Evolutionary conservation across 1,139 yeast genomes (phyloP).

Genomic region (Torulaspora globosa): DNA sequence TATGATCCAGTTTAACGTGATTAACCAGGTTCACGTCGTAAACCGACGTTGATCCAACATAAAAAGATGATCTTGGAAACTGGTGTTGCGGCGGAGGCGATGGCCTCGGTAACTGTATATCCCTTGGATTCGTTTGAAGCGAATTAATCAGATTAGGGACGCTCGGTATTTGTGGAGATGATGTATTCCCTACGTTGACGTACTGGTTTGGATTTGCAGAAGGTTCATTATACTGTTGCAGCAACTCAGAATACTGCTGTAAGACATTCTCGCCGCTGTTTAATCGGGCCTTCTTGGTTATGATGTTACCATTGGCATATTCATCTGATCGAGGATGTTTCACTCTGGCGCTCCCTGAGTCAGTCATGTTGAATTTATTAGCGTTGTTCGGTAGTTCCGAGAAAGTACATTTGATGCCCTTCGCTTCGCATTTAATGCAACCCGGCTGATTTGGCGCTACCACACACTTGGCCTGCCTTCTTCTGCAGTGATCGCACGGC

Average conservation of each 20-base stretch:
- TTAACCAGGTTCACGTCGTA: conserved; percentile 58
- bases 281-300: conserved; percentile 19
- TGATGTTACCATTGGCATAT: conserved; percentile 21
- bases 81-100: conserved; percentile 45
- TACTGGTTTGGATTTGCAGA: conserved; percentile 8
- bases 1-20: conserved; percentile 49
- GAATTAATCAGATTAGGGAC: conserved; percentile 2
- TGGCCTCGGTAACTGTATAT: conserved; percentile 9
- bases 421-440: conserved; percentile 67
- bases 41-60: conserved; percentile 69
- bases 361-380: conserved; percentile 2
- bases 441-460: conserved; percentile 52
- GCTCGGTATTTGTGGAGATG: conserved; percentile 13
- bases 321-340: conserved; percentile 23
- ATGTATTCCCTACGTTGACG: conserved; percentile 9
- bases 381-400: conserved; percentile 25
- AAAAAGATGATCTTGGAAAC: conserved; percentile 72
- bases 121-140: conserved; percentile 11
- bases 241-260: conserved; percentile 21
- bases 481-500: conserved; percentile 68
- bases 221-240: conserved; percentile 21
- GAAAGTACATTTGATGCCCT: conserved; percentile 62
- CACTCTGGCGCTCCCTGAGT: conserved; percentile 1
- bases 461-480: conserved; percentile 63
- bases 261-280: conserved; percentile 15